Percentiles rank a stretch among this genome's conserved stretches.
phyloP scores from a whole-genome alignment of 2,329 filamentous ascomycete species.

The Sarocladium kiliense region DNA sequence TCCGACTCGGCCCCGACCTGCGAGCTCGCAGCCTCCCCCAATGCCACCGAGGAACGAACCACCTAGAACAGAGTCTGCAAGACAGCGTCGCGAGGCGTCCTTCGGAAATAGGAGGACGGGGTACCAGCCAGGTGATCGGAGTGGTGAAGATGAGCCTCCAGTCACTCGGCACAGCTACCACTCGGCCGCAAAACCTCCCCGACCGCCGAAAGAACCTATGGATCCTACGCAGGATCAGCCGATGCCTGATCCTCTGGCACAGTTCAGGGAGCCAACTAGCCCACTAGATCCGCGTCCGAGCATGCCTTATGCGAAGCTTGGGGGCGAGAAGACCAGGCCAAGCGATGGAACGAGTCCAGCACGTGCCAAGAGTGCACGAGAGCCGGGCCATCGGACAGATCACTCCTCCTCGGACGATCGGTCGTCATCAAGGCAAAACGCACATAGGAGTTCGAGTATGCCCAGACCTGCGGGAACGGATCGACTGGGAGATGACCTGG shows the following conservation, averaged over 20 bases:
- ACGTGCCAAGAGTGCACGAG: constrained; percentile 41
- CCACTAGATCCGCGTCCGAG: constrained; percentile 47
- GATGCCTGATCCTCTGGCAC: constrained; percentile 39
- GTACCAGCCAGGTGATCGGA: constrained; percentile 44
- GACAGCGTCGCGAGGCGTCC: constrained; percentile 48
- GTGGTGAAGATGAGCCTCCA: constrained; percentile 46
- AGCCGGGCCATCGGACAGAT: constrained; percentile 24
- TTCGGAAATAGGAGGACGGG: constrained; percentile 48
- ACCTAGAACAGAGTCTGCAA: constrained; percentile 46
- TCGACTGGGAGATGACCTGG: constrained; percentile 1
- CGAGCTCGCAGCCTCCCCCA: constrained; percentile 22
- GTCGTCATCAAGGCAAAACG: constrained; percentile 15
- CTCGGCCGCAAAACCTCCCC: constrained; percentile 28
- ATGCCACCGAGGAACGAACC: constrained; percentile 42
- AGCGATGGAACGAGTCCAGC: constrained; percentile 43
- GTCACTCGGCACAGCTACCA: constrained; percentile 44
- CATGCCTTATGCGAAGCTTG: constrained; percentile 50
- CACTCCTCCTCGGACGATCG: constrained; percentile 16
- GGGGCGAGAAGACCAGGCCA: constrained; percentile 55
- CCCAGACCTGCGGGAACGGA: constrained; percentile 14
- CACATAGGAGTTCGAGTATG: constrained; percentile 26
- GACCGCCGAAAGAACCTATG: constrained; percentile 13
- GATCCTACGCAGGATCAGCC: constrained; percentile 14
- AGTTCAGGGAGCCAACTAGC: constrained; percentile 37
- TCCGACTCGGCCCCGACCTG: constrained; percentile 19